Evolutionary conservation across 2,329 filamentous ascomycete genomes (phyloP).

Genomic region (Diaporthe humulicola): DNA sequence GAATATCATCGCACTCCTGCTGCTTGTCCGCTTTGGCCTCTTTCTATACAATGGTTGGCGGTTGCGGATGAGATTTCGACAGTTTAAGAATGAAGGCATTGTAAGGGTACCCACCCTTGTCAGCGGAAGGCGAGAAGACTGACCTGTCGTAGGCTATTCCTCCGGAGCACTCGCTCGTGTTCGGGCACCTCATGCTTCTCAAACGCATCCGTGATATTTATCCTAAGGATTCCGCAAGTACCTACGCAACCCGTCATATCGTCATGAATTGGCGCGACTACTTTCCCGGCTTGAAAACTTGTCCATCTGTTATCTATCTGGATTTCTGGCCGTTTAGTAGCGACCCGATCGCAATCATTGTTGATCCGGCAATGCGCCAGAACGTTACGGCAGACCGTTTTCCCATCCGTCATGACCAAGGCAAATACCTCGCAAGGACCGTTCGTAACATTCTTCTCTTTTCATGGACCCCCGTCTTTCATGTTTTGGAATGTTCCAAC

Average conservation of each 20-base stretch:
- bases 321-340: constrained; percentile 43
- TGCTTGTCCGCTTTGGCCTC: background rate
- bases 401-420: constrained; percentile 29
- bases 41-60: constrained; percentile 16
- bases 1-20: background rate
- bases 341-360: constrained; percentile 35
- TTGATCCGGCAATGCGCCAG: constrained; percentile 32
- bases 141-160: background rate
- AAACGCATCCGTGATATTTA: background rate
- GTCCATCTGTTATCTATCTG: constrained; percentile 42
- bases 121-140: background rate
- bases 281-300: constrained; percentile 35
- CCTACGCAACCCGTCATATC: constrained; percentile 19
- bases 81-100: constrained; percentile 20
- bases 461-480: no score
- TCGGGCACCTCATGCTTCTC: constrained; percentile 26
- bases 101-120: background rate
- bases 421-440: constrained; percentile 14
- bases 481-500: no score
- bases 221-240: constrained; percentile 25
- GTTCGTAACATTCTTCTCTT: no score
- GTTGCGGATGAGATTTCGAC: constrained; percentile 10
- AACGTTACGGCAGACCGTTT: constrained; percentile 8
- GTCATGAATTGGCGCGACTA: constrained; percentile 35
- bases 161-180: constrained; percentile 11